Evolutionary conservation across 305 asterid species (phyloP).

Genomic region (Fraxinus platypoda): DNA sequence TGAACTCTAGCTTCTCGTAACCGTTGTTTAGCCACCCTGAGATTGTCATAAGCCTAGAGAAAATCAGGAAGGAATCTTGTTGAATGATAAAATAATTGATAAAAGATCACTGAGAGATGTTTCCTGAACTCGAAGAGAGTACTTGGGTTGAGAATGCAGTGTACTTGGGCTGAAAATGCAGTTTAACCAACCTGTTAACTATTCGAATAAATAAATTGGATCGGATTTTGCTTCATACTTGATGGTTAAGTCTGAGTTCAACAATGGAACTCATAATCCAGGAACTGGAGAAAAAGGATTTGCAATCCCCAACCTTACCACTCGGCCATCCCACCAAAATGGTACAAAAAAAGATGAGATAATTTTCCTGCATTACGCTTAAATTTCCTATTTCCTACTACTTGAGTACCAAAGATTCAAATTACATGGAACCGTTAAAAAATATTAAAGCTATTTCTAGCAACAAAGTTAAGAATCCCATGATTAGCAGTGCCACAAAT

Average conservation of each 20-base stretch:
- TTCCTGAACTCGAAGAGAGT: neutral
- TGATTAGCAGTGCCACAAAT: neutral
- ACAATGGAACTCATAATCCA: neutral
- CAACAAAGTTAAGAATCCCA: neutral
- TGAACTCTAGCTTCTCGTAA: constrained; percentile 77
- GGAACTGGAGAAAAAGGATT: neutral
- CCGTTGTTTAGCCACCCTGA: constrained; percentile 77
- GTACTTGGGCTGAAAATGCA: too few species aligned
- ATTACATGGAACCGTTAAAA: neutral
- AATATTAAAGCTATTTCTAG: neutral
- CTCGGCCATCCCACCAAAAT: neutral
- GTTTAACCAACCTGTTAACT: neutral
- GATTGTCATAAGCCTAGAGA: neutral
- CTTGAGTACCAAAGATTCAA: neutral
- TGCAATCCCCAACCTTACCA: neutral
- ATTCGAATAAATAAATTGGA: neutral
- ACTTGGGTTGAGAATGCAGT: neutral
- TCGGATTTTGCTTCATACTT: neutral
- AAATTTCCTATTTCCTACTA: neutral
- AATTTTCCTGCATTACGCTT: neutral
- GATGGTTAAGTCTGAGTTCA: neutral
- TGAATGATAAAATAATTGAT: neutral
- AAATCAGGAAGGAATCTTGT: constrained; percentile 10
- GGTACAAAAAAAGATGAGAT: neutral
- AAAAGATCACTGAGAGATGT: neutral